Evolutionary conservation across 164 flowering plant genomes (phyloP).

Genomic region (Liriodendron chinense): DNA sequence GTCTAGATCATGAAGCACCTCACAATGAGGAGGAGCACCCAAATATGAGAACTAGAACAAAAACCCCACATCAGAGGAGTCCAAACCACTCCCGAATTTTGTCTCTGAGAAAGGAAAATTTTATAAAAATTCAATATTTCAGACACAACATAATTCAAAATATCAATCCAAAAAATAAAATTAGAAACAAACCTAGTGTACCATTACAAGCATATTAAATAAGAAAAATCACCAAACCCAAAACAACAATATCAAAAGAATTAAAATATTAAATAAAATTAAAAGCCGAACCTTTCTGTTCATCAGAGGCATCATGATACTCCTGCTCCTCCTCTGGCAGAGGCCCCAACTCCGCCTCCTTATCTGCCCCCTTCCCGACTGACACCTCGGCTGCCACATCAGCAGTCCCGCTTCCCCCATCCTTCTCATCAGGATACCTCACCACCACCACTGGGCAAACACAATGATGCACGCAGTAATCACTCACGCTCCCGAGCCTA

Average conservation of each 20-base stretch:
- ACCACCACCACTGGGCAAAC: slow-evolving; percentile 89
- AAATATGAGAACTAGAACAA: too few relatives aligned
- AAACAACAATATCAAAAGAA: background rate
- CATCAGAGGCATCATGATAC: slow-evolving; percentile 45
- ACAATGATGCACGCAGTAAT: slow-evolving; percentile 82
- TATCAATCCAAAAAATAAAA: background rate
- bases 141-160: background rate
- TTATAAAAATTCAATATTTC: background rate
- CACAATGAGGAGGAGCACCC: too few relatives aligned
- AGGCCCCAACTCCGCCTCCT: slow-evolving; percentile 28
- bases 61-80: too few relatives aligned
- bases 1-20: too few relatives aligned
- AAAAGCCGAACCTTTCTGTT: slow-evolving; percentile 25
- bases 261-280: background rate
- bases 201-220: background rate
- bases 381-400: background rate
- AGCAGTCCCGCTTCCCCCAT: slow-evolving; percentile 15
- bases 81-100: too few relatives aligned
- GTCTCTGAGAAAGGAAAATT: background rate
- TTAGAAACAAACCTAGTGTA: background rate
- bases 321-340: slow-evolving; percentile 47
- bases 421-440: slow-evolving; percentile 50
- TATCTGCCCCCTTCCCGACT: slow-evolving; percentile 1
- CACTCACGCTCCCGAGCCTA: slow-evolving; percentile 75
- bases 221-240: background rate